Percentiles rank a stretch among this genome's conserved stretches.
These are phyloP conservation scores for Aspergillus udagawae DNA, from an alignment of 2,329 filamentous ascomycete genomes.

Conservation along the genomic window DNA sequence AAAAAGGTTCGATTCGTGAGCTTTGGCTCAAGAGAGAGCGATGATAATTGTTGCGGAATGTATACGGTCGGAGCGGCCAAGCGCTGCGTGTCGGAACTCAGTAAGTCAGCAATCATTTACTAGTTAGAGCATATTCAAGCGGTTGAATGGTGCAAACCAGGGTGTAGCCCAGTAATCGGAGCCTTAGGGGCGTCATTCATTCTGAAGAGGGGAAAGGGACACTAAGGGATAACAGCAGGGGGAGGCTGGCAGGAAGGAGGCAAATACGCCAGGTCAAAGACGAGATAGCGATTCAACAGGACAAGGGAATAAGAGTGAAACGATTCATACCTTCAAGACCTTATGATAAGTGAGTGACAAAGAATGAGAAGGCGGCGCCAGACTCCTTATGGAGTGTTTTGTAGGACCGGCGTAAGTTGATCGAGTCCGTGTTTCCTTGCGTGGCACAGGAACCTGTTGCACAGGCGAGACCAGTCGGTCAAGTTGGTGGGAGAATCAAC, in stretches of 20 bases:
- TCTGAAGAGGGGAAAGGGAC: background rate
- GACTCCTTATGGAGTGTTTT: conserved; percentile 4
- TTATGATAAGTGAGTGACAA: conserved; percentile 26
- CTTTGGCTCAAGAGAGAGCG: conserved; percentile 7
- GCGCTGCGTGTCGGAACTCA: conserved; percentile 16
- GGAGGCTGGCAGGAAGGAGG: background rate
- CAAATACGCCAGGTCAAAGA: background rate
- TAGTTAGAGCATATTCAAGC: background rate
- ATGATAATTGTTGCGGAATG: conserved; percentile 14
- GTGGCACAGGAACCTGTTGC: conserved; percentile 11
- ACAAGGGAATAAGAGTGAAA: background rate
- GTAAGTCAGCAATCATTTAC: conserved; percentile 14
- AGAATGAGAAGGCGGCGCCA: conserved; percentile 18
- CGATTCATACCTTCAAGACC: conserved; percentile 28
- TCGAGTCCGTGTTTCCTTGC: conserved; percentile 13
- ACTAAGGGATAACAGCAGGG: conserved; percentile 1
- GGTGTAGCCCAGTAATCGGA: background rate
- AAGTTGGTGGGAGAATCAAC: conserved; percentile 13
- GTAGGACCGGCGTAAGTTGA: conserved; percentile 5
- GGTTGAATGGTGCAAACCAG: background rate
- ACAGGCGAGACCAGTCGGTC: conserved; percentile 17
- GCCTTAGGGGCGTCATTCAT: background rate
- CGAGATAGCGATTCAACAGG: background rate
- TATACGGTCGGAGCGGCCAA: conserved; percentile 25
- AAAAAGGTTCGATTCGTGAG: conserved; percentile 10